Percentiles rank a stretch among this genome's conserved stretches.
Conservation (phyloP, 306 rosid genomes). For the Rosa multiflora region DNA sequence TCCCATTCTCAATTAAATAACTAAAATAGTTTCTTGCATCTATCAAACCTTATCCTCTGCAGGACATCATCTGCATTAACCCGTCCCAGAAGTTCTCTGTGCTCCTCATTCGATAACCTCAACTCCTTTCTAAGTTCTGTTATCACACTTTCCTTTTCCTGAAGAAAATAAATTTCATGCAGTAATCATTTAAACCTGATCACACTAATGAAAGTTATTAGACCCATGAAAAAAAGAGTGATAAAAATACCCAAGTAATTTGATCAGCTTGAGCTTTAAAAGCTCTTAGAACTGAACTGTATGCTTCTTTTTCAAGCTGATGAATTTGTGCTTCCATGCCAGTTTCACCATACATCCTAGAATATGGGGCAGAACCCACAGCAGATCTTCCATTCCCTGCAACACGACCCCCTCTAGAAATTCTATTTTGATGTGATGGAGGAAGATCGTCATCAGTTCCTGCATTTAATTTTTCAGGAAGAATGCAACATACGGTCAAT, state of each 20-base stretch:
- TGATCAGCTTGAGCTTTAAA: constrained; percentile 99
- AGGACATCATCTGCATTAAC: constrained; percentile 91
- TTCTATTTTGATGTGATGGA: constrained; percentile 76
- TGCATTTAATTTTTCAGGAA: constrained; percentile 25
- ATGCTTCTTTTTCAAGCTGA: constrained; percentile 94
- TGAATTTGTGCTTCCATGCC: constrained; percentile 94
- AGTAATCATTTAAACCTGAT: constrained; percentile 55
- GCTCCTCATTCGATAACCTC: constrained; percentile 92
- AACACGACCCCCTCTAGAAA: constrained; percentile 72
- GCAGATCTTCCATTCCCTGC: constrained; percentile 85
- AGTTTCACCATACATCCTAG: constrained; percentile 75
- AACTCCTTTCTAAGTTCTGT: constrained; percentile 93
- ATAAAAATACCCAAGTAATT: constrained; percentile 84
- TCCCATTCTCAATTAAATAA: constrained; percentile 7
- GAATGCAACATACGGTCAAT: constrained; percentile 3
- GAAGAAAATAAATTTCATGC: constrained; percentile 53
- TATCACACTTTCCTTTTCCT: constrained; percentile 92
- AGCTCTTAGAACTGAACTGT: constrained; percentile 91
- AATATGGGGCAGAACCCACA: constrained; percentile 59
- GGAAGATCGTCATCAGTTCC: constrained; percentile 97
- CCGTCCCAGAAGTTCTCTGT: constrained; percentile 83
- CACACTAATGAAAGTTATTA: constrained; percentile 34
- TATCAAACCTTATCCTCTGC: constrained; percentile 70
- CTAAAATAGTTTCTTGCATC: constrained; percentile 18
- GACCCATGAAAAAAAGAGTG: constrained; percentile 36